Base-by-base conservation (phyloP, 306 rosid genomes). In the Prinsepia uniflora region DNA sequence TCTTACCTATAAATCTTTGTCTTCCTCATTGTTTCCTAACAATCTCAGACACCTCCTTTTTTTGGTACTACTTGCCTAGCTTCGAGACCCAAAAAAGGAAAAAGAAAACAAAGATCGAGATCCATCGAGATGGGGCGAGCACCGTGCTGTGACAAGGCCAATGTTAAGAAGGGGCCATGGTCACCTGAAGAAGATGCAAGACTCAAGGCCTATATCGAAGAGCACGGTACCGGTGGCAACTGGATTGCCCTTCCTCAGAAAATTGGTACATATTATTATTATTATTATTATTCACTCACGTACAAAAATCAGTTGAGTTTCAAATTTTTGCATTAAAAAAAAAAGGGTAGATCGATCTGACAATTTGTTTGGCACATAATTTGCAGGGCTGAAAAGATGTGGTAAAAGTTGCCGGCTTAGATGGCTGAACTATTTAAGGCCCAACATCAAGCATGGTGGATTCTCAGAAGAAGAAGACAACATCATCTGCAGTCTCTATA, bases 241-340 rank as follows among this genome's bases (percentile, higher is more conserved):
- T 95, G 99, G 99, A 95, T 95, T 84, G 99, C 97, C 70, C 99
- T 95, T 82, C 99, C 99, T 63, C 99, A 91, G 69, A 95, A 95
- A 84, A 82, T 95, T 71, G 99, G 99, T 95, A 80, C 39, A 24
- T 18, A 47, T 5, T 24, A 24, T 24, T 24, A 24, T 24, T 24
- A 24, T 24, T 24, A 1, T n/a, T n/a, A n/a, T n/a, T n/a, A n/a
- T n/a, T n/a, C n/a, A n/a, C n/a, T n/a, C n/a, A n/a, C n/a, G n/a
- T n/a, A 1, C 30, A 24, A 24, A 24, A 24, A 24, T 24, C 2
- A 24, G 30, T 24, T 24, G 30, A 24, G 30, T 24, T 24, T 24
- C 30, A 24, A 24, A 24, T 24, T 24, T 24, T 24, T 24, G 30
- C 30, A 24, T 24, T n/a, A n/a, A n/a, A 24, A 24, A 24, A 24